Base-by-base conservation (phyloP, 2,329 filamentous ascomycete genomes). In the Cytospora piceae region DNA sequence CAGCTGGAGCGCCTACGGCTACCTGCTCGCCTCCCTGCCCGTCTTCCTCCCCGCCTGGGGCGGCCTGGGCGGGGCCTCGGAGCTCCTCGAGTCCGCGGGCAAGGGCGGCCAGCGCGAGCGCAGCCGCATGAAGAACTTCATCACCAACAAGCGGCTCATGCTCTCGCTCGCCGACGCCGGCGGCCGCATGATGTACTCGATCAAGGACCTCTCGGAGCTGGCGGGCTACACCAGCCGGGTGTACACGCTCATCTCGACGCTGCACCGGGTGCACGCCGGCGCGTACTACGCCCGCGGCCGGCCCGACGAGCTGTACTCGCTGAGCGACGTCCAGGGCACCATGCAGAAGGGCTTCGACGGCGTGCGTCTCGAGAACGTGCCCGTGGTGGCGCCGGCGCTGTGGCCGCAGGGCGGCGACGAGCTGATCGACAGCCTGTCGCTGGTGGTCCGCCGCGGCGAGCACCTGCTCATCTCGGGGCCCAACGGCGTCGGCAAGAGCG, bases 71-170 rank as follows among this genome's bases (percentile, higher is more conserved):
- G 92, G 91, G 49, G 84, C 85, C 20, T 80, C 88, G 62, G 92
- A 96, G 77, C 81, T 91, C 71, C 78, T 83, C 2, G 83, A 83
- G 31, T 74, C 73, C 52, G 75, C 76, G 29, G 80, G 80, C 22
- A 84, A 80, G 53, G 61, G 61, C 15, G 84, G 86, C 32, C 86
- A 37, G 34, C 34, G 90, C 32, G 92, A 96, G 76, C 87, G 91
- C 56, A 88, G 90, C 64, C 92, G 96, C 51, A 99, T 98, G 92
- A 95, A 96, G 80, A 93, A 96, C 39, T 99, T 99, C 78, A 97
- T 99, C 78, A 99, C 95, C 15, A 99, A 99, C 80, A 98, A 99
- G 78, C 89, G 95, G 5, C 88, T 99, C 49, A 98, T 99, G 95
- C 85, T 99, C 37, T 98, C 94, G 20, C 85, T 99, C 46, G 95